These are phyloP conservation scores for Limonium bicolor DNA, from an alignment of 148 eudicot genomes.

Conservation along the genomic window DNA sequence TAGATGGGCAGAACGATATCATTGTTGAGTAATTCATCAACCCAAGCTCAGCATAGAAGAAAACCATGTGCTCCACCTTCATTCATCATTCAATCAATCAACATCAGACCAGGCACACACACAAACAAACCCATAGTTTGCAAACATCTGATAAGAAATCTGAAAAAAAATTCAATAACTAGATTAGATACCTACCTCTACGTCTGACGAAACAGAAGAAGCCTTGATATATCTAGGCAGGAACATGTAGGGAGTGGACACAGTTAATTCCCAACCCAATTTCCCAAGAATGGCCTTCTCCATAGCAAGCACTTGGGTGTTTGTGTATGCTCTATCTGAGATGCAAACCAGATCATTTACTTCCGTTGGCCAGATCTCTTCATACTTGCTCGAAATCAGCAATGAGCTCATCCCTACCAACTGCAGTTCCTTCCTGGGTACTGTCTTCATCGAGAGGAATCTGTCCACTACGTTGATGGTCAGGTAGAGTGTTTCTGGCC, in stretches of 20 bases:
- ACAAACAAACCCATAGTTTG: neutral
- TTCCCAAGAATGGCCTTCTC: constrained; percentile 56
- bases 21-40: constrained; percentile 27
- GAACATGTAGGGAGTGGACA: constrained; percentile 79
- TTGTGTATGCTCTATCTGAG: constrained; percentile 52
- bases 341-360: constrained; percentile 58
- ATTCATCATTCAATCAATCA: no score
- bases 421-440: constrained; percentile 38
- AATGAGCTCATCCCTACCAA: constrained; percentile 35
- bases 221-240: constrained; percentile 62
- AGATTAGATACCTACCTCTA: constrained; percentile 14
- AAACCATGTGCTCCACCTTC: constrained; percentile 45
- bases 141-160: neutral
- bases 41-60: constrained; percentile 41
- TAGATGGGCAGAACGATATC: constrained; percentile 25
- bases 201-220: constrained; percentile 18
- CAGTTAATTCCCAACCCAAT: constrained; percentile 61
- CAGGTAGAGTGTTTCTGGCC: constrained; percentile 37
- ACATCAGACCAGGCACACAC: no score
- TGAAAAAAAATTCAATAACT: neutral
- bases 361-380: constrained; percentile 55
- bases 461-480: constrained; percentile 37
- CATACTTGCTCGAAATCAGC: constrained; percentile 45
- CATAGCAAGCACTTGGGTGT: constrained; percentile 47
- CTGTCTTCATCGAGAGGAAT: constrained; percentile 18